Evolutionary conservation across 108 stramenopile genomes (phyloP), one percentile per base, ranked within the genome.

Genomic region (Conticribra weissflogii): DNA sequence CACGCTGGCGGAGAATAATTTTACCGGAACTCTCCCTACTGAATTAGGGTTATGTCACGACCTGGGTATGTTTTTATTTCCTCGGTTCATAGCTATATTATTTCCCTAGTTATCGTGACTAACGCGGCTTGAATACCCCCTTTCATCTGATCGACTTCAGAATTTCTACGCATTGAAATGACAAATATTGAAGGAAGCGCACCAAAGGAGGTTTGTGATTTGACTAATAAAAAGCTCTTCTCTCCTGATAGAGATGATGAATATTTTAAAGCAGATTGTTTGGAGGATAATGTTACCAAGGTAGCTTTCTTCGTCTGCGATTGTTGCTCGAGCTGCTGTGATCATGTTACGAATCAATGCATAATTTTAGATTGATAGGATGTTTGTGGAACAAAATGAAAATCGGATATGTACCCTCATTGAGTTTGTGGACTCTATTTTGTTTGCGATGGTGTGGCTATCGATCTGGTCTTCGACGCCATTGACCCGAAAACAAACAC

Each of bases 1-100:
- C 25, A 31, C 31, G 17, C 17, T 71, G 3, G 44, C 54, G 23
- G 25, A 41, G 18, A 71, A 71, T 24, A 16, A 52, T 23, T 60
- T 71, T 24, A 59, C 58, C 23, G 69, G 69, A 5, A 54, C 58
- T 27, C 14, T 71, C 32, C 69, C 69, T 21, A 25, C 32, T 33
- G 45, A 52, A 15, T 30, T 71, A 0, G 69, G 69, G 3, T 51
- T 47, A 23, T 51, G 33, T 16, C 31, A 24, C n/a, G 45, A 70
- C 4, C 47, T 70, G 45, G 25, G 7, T 2, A 47, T 48, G 48
- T 63, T 41, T 41, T 41, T 5, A 41, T 9, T 9, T n/a, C 36
- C 8, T 41, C 12, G 36, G 8, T 41, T 41, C 36, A 9, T 9
- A 9, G 5, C 5, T 41, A 5, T 41, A 41, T 41, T 41, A 41